These are phyloP conservation scores for Candida peoriensis DNA, from an alignment of 805 yeast species.

Conservation along the genomic window DNA sequence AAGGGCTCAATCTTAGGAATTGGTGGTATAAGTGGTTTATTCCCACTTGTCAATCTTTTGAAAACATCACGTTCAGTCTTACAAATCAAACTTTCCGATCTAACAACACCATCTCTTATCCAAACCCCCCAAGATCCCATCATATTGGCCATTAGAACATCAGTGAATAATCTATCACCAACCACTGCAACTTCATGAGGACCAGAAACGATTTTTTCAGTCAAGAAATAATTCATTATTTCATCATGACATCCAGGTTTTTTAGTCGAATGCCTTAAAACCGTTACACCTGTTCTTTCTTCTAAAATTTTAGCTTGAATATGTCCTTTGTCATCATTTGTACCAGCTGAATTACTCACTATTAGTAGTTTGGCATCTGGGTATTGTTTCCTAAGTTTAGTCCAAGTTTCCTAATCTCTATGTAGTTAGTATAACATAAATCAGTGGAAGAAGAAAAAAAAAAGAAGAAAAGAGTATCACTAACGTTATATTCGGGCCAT, in stretches of 20 bases:
- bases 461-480: not conserved
- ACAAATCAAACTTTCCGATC: slow-evolving; percentile 46
- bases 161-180: slow-evolving; percentile 91
- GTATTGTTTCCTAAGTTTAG: slow-evolving; percentile 43
- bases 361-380: slow-evolving; percentile 64
- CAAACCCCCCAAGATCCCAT: slow-evolving; percentile 88
- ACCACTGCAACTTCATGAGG: slow-evolving; percentile 74
- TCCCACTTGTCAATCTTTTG: slow-evolving; percentile 5
- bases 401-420: slow-evolving; percentile 39
- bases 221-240: slow-evolving; percentile 52
- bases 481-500: slow-evolving; percentile 62
- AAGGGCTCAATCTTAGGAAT: no score
- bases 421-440: no score
- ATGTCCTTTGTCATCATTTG: slow-evolving; percentile 61
- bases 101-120: slow-evolving; percentile 72
- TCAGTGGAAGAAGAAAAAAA: no score
- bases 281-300: slow-evolving; percentile 58
- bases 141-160: slow-evolving; percentile 87
- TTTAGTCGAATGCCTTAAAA: slow-evolving; percentile 66
- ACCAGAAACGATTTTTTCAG: slow-evolving; percentile 34
- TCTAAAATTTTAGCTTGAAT: slow-evolving; percentile 62
- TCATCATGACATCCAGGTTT: slow-evolving; percentile 80
- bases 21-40: not conserved
- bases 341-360: slow-evolving; percentile 93
- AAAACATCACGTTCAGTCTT: slow-evolving; percentile 41